Percentiles rank a stretch among this genome's conserved stretches.
Evolutionary conservation across 495 filamentous ascomycete genomes (phyloP).

Genomic region (Lichenothelia convexa): DNA sequence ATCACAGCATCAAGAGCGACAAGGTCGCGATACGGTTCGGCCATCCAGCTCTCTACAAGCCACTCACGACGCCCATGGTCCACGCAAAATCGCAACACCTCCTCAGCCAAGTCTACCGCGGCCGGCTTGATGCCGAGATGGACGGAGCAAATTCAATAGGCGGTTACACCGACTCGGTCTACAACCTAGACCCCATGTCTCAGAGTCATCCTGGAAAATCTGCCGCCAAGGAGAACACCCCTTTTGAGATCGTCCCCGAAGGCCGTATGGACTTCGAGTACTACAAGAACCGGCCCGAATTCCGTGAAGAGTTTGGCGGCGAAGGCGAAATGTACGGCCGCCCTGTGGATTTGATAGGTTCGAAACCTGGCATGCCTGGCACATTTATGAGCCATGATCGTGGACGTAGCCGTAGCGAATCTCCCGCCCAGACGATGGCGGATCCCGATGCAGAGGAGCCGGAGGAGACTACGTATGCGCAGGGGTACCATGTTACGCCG

Average conservation of each 20-base stretch:
- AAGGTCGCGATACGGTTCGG: conserved; percentile 69
- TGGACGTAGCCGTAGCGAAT: conserved; percentile 6
- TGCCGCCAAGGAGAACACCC: conserved; percentile 21
- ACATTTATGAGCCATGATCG: conserved; percentile 4
- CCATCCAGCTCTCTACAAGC: conserved; percentile 76
- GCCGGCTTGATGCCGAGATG: conserved; percentile 44
- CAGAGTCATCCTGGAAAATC: conserved; percentile 52
- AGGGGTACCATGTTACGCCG: conserved; percentile 21
- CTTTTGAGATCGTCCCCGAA: conserved; percentile 82
- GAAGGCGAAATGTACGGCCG: conserved; percentile 29
- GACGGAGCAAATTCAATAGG: conserved; percentile 16
- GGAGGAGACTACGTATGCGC: conserved; percentile 16
- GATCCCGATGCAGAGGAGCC: conserved; percentile 5
- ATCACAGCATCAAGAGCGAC: conserved; percentile 37
- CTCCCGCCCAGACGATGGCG: conserved; percentile 11
- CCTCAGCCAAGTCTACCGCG: conserved; percentile 62
- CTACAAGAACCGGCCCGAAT: conserved; percentile 77
- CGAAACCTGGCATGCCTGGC: conserved; percentile 17
- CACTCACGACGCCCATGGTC: conserved; percentile 89
- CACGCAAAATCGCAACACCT: conserved; percentile 72
- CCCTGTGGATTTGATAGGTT: conserved; percentile 10
- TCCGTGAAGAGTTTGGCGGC: conserved; percentile 71
- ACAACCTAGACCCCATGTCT: conserved; percentile 69
- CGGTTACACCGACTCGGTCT: conserved; percentile 38
- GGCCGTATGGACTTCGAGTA: conserved; percentile 82